phyloP scores from a whole-genome alignment of 2,329 filamentous ascomycete species.

The Nothopassalora personata region DNA sequence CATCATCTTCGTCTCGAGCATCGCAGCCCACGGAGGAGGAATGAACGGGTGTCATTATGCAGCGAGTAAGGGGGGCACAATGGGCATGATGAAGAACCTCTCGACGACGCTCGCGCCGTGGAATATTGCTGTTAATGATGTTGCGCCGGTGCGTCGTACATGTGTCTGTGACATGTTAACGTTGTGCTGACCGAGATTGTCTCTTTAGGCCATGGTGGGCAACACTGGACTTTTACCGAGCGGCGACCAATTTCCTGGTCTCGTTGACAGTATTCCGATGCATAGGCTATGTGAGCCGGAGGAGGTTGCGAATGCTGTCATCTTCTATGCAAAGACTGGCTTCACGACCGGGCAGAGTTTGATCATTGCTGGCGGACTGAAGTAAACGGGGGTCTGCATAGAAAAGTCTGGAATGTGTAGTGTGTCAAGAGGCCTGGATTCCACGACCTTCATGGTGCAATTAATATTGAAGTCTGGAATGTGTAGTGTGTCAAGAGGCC shows the following conservation, averaged over 20 bases:
- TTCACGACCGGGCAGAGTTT: conserved; percentile 32
- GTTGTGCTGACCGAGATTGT: neutral
- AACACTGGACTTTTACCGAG: conserved; percentile 51
- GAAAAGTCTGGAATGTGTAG: too few species aligned
- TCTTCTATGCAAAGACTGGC: conserved; percentile 54
- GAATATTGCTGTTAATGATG: conserved; percentile 62
- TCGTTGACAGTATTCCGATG: conserved; percentile 56
- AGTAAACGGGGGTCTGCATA: conserved; percentile 7
- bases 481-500: too few species aligned
- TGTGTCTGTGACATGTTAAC: neutral
- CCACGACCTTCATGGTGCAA: neutral
- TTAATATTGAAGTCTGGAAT: too few species aligned
- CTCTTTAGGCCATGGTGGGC: conserved; percentile 54
- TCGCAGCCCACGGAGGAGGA: conserved; percentile 58
- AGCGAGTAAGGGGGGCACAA: conserved; percentile 43
- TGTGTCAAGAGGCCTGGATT: too few species aligned
- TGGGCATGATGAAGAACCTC: conserved; percentile 61
- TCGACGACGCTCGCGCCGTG: conserved; percentile 53
- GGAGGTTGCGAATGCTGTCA: conserved; percentile 56
- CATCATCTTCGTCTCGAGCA: conserved; percentile 59
- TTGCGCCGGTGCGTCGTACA: conserved; percentile 45
- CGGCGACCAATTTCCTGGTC: conserved; percentile 45
- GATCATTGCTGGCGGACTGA: conserved; percentile 23
- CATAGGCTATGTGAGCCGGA: conserved; percentile 52
- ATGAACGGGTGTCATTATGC: conserved; percentile 48